Percentiles rank a stretch among this genome's conserved stretches.
These are phyloP conservation scores for Dorcoceras hygrometricum DNA, from an alignment of 257 asterid genomes.

Conservation along the genomic window DNA sequence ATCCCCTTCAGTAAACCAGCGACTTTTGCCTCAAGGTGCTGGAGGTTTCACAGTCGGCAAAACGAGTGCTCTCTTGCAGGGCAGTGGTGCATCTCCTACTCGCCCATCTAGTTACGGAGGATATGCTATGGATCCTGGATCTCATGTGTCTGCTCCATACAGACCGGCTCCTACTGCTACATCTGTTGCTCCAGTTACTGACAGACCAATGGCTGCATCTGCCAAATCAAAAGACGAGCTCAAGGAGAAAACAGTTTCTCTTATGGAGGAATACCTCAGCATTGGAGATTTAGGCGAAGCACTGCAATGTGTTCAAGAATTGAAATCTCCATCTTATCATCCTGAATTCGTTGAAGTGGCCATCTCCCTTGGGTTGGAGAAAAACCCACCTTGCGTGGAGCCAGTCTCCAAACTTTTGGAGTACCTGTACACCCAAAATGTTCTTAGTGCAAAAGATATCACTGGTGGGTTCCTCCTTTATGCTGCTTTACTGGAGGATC, in stretches of 20 bases:
- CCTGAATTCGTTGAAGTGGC: slow-evolving; percentile 79
- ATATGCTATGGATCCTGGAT: slow-evolving; percentile 31
- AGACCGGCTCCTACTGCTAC: slow-evolving; percentile 32
- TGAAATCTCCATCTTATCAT: slow-evolving; percentile 74
- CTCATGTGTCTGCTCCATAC: slow-evolving; percentile 38
- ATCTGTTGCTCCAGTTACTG: slow-evolving; percentile 32
- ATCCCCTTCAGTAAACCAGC: slow-evolving; percentile 51
- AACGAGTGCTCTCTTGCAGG: slow-evolving; percentile 82
- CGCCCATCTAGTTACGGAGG: slow-evolving; percentile 43
- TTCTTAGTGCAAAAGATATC: slow-evolving; percentile 44
- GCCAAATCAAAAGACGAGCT: slow-evolving; percentile 44
- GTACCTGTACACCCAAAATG: slow-evolving; percentile 50
- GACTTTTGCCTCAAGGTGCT: slow-evolving; percentile 66
- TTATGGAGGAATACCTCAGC: slow-evolving; percentile 75
- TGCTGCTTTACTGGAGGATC: slow-evolving; percentile 64
- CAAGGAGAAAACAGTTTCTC: slow-evolving; percentile 53
- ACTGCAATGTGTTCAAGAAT: slow-evolving; percentile 71
- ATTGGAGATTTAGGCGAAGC: slow-evolving; percentile 75
- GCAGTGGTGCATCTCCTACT: slow-evolving; percentile 42
- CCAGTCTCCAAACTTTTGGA: slow-evolving; percentile 56
- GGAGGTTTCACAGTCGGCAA: slow-evolving; percentile 51
- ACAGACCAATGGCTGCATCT: slow-evolving; percentile 39
- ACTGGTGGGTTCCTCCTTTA: slow-evolving; percentile 46
- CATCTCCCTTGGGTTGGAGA: slow-evolving; percentile 62
- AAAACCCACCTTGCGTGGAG: slow-evolving; percentile 66